Evolutionary conservation across 805 yeast species (phyloP).

Genomic region (Candida suzukii): DNA sequence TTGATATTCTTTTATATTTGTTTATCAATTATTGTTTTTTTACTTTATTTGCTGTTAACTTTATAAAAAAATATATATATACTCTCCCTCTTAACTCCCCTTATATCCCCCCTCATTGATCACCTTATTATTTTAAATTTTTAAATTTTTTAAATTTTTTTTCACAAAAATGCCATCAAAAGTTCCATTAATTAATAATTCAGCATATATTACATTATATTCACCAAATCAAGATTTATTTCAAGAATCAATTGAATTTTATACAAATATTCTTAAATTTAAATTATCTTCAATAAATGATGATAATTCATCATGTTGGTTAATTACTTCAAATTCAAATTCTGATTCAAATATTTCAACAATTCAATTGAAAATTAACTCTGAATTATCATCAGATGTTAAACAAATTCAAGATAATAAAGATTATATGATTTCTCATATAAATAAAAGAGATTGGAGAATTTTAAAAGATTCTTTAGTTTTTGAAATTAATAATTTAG

Average conservation of each 20-base stretch:
- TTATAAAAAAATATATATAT: too few species aligned
- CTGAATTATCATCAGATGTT: constrained; percentile 17
- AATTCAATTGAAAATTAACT: constrained; percentile 18
- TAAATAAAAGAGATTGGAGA: constrained; percentile 40
- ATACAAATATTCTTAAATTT: constrained; percentile 38
- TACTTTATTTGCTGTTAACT: too few species aligned
- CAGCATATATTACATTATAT: constrained; percentile 42
- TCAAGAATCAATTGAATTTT: constrained; percentile 46
- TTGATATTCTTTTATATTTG: too few species aligned
- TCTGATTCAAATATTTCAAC: constrained; percentile 19
- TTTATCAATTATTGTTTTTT: too few species aligned
- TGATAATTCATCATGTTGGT: constrained; percentile 24
- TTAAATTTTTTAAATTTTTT: background rate
- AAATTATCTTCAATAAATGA: constrained; percentile 21
- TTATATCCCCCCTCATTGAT: too few species aligned
- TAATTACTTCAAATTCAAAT: too few species aligned
- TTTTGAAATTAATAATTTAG: constrained; percentile 38
- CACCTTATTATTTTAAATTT: background rate
- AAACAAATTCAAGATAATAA: constrained; percentile 19
- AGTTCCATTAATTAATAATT: constrained; percentile 46
- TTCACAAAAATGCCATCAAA: constrained; percentile 7
- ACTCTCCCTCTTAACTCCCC: too few species aligned
- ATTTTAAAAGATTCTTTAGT: constrained; percentile 36
- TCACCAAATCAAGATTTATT: constrained; percentile 44
- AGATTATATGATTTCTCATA: constrained; percentile 20